Evolutionary conservation across 345 rosid species (phyloP), one percentile per base, ranked within the genome.

Genomic region (Firmiana major): DNA sequence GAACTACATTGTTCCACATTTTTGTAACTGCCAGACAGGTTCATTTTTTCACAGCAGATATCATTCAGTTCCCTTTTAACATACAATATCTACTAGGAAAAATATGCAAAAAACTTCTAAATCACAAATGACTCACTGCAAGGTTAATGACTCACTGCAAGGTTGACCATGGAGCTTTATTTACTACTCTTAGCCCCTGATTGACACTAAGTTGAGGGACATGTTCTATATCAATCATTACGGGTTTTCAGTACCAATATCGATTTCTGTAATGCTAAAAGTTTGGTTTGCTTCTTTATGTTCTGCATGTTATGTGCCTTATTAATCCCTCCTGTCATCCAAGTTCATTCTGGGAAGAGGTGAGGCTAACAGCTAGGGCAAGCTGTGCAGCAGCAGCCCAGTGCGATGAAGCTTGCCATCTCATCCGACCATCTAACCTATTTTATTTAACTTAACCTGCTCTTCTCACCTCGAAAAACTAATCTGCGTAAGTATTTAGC

Each of bases 401-500:
- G 7, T 80, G 87, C 9, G 91, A 85, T 71, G 89, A 86, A 3
- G 89, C 90, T 12, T 85, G 80, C 88, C 89, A 80, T 65, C 78
- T 77, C 69, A 75, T 62, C 34, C 63, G 63, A 46, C 70, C 81
- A 66, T 76, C 64, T 21, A 62, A 55, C 74, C 7, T 34, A 43
- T 31, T 59, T 51, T 75, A 81, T 45, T 21, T 54, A 45, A 45
- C 67, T 55, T 65, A 40, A 49, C 77, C 60, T 68, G 4, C 78
- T 83, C 55, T 69, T 81, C 67, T 79, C 81, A 71, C 76, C 63
- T 76, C 79, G 85, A 43, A 86, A 84, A 51, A 86, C 96, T 81
- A 94, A 78, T 80, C 88, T 82, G 19, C 79, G 89, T 60, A 92
- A 81, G 82, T 92, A 94, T 73, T 89, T 86, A 64, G 92, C 89